These are phyloP conservation scores for Beauveria sp. DNA, from an alignment of 2,329 filamentous ascomycete genomes.

Conservation along the genomic window DNA sequence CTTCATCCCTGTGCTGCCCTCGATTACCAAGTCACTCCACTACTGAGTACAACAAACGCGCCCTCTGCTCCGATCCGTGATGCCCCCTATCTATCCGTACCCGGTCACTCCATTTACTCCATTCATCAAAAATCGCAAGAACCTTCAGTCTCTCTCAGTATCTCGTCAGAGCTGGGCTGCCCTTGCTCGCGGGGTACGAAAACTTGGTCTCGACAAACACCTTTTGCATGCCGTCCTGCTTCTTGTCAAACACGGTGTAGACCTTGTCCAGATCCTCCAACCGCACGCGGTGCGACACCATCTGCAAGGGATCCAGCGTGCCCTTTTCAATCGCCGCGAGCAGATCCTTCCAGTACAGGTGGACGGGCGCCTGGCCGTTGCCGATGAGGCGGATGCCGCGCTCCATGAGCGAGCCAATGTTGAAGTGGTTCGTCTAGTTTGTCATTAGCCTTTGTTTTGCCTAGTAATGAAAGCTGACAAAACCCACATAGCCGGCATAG, in stretches of 20 bases:
- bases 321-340: slow-evolving; percentile 58
- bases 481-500: slow-evolving; percentile 49
- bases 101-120: too few species aligned
- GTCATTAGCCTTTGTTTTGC: background rate
- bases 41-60: too few species aligned
- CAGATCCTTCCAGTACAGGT: slow-evolving; percentile 78
- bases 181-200: slow-evolving; percentile 37
- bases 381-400: slow-evolving; percentile 72
- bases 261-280: slow-evolving; percentile 65
- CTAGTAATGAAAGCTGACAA: slow-evolving; percentile 1
- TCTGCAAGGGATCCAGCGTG: slow-evolving; percentile 66
- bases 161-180: slow-evolving; percentile 36
- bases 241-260: slow-evolving; percentile 54
- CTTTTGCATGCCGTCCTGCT: slow-evolving; percentile 71
- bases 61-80: too few species aligned
- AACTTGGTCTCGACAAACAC: slow-evolving; percentile 59
- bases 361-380: slow-evolving; percentile 63
- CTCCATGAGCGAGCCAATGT: slow-evolving; percentile 78
- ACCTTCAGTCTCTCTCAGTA: slow-evolving; percentile 17
- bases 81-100: too few species aligned
- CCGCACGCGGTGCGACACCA: slow-evolving; percentile 71
- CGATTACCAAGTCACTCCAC: background rate
- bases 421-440: slow-evolving; percentile 66
- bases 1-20: too few species aligned
- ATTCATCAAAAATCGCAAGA: too few species aligned